phyloP scores from a whole-genome alignment of 208 protist species.

The Trypanosoma melophagium region DNA sequence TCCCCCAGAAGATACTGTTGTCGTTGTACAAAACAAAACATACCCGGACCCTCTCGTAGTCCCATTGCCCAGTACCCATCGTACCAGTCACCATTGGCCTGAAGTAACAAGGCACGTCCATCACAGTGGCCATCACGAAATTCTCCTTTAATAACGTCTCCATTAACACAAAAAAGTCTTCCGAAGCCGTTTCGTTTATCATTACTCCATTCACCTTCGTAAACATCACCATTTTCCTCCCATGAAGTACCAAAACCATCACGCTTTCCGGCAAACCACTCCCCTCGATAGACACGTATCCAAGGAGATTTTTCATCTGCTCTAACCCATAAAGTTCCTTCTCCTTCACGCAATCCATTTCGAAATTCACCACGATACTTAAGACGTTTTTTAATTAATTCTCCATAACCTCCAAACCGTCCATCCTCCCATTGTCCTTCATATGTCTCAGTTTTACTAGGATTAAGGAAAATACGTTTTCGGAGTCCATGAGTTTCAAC shows the following conservation, averaged over 20 bases:
- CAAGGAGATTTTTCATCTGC: constrained; percentile 50
- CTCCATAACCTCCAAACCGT: constrained; percentile 82
- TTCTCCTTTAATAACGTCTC: constrained; percentile 80
- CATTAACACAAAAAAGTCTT: constrained; percentile 78
- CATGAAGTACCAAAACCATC: constrained; percentile 85
- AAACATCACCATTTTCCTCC: constrained; percentile 82
- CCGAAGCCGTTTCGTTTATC: constrained; percentile 74
- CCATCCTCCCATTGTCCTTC: constrained; percentile 87
- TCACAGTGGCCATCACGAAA: constrained; percentile 64
- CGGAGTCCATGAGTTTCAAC: constrained; percentile 67
- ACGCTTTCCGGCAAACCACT: constrained; percentile 79
- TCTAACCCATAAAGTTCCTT: constrained; percentile 84
- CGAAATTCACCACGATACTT: constrained; percentile 88
- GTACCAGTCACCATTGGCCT: constrained; percentile 79
- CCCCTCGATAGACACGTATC: constrained; percentile 81
- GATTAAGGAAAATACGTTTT: constrained; percentile 82
- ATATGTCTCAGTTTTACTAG: constrained; percentile 78
- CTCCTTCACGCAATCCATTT: constrained; percentile 67
- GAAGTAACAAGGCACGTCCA: constrained; percentile 76
- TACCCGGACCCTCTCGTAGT: constrained; percentile 81
- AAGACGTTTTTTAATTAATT: constrained; percentile 68
- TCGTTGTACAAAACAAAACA: constrained; percentile 79
- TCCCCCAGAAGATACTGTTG: constrained; percentile 80
- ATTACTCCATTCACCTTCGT: constrained; percentile 75
- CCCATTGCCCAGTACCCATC: constrained; percentile 82